Conservation (phyloP, 495 filamentous ascomycete species). For the Clohesyomyces aquaticus region DNA sequence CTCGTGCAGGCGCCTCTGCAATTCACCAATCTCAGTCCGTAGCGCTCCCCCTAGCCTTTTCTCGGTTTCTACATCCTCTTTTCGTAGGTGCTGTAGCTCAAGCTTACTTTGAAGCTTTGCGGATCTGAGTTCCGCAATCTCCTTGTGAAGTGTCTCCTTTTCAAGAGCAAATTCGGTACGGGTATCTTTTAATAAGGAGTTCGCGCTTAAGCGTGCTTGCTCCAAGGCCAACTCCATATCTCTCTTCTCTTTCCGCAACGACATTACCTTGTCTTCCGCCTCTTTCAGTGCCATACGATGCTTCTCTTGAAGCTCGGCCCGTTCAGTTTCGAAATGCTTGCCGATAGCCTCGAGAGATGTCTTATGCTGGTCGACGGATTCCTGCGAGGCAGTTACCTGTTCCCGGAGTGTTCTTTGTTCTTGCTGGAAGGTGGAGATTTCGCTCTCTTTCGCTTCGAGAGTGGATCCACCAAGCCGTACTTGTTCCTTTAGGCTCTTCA, state of each 20-base stretch:
- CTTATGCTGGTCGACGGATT: not conserved
- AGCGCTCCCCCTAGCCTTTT: not conserved
- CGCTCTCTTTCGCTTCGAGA: constrained; percentile 6
- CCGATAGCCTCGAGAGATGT: constrained; percentile 12
- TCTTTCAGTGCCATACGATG: constrained; percentile 23
- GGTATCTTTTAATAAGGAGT: constrained; percentile 11
- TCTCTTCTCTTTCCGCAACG: constrained; percentile 16
- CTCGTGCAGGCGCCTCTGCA: constrained; percentile 10
- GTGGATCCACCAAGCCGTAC: not conserved
- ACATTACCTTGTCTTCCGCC: not conserved
- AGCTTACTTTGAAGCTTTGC: not conserved
- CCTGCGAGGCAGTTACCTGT: not conserved
- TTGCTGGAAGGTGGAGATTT: constrained; percentile 7
- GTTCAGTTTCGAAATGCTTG: constrained; percentile 4
- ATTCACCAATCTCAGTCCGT: constrained; percentile 5
- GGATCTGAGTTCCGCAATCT: not conserved
- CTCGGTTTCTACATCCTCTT: constrained; percentile 2
- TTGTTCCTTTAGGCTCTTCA: constrained; percentile 5
- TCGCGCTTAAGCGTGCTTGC: not conserved
- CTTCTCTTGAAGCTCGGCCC: constrained; percentile 10
- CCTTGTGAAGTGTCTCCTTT: constrained; percentile 13
- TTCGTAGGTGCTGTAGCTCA: constrained; percentile 5
- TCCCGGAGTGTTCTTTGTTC: not conserved
- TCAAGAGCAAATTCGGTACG: constrained; percentile 1
- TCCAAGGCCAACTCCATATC: constrained; percentile 25